These are phyloP conservation scores for Globomyces pollinis-pini DNA, from an alignment of 192 early-diverging fungal genomes.

Conservation along the genomic window DNA sequence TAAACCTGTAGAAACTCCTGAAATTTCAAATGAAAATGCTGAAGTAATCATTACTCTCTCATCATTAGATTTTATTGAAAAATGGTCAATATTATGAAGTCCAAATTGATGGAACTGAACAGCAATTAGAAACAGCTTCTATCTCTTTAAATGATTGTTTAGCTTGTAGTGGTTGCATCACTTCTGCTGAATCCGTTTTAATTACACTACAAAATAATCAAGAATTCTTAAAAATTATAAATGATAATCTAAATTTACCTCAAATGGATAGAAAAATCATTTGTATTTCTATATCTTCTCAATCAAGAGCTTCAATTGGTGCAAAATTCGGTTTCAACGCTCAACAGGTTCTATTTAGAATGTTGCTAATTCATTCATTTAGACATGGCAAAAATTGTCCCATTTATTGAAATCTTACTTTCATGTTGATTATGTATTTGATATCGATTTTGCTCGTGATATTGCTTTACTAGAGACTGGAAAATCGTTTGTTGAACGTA, in stretches of 20 bases:
- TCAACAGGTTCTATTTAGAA: constrained; percentile 58
- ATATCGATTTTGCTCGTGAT: constrained; percentile 85
- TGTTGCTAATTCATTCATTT: too few species aligned
- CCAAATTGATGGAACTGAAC: constrained; percentile 70
- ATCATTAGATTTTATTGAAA: neutral
- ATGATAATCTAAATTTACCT: constrained; percentile 35
- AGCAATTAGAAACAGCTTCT: constrained; percentile 73
- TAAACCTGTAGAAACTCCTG: constrained; percentile 77
- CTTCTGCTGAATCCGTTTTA: constrained; percentile 91
- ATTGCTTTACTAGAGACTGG: constrained; percentile 75
- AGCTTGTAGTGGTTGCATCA: constrained; percentile 98
- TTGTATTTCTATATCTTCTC: constrained; percentile 85
- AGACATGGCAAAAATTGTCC: constrained; percentile 19
- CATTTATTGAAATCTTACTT: constrained; percentile 65
- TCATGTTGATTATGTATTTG: constrained; percentile 81
- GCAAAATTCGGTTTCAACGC: constrained; percentile 70
- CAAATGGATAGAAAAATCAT: constrained; percentile 37
- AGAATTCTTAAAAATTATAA: constrained; percentile 67
- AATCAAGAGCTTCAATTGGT: constrained; percentile 83
- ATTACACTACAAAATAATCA: constrained; percentile 88
- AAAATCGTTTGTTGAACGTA: constrained; percentile 77
- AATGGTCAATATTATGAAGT: constrained; percentile 86
- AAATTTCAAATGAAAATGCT: constrained; percentile 33
- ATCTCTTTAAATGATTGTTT: constrained; percentile 95
- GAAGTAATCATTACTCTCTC: neutral